Conservation (phyloP, 2,329 filamentous ascomycete species). For the Truncatella angustata region DNA sequence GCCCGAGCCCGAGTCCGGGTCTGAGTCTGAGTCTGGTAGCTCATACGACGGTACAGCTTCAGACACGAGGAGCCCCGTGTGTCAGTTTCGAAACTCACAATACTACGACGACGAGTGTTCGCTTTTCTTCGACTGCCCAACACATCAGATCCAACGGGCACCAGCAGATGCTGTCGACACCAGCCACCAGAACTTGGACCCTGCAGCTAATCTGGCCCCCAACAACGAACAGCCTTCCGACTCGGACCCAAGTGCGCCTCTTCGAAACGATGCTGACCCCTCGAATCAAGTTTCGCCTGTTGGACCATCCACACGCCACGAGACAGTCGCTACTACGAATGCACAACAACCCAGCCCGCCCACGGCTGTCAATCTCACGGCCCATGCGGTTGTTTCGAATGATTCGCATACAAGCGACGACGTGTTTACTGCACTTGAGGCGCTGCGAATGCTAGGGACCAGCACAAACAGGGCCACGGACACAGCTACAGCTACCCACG, state of each 20-base stretch:
- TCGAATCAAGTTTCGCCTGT: background rate
- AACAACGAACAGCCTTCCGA: background rate
- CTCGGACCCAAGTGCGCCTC: too few relatives aligned
- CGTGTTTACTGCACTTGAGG: background rate
- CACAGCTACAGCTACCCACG: too few relatives aligned
- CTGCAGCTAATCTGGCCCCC: background rate
- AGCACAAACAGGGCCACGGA: too few relatives aligned
- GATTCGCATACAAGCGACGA: background rate
- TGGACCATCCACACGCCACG: background rate
- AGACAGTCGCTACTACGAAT: background rate
- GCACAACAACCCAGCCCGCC: background rate
- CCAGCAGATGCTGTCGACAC: constrained; percentile 7
- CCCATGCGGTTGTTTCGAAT: background rate
- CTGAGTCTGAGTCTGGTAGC: constrained; percentile 30
- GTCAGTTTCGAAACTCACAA: constrained; percentile 36
- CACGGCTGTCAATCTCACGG: background rate
- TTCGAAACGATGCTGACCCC: background rate
- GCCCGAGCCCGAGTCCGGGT: too few relatives aligned
- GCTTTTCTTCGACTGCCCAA: constrained; percentile 48
- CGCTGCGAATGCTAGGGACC: too few relatives aligned
- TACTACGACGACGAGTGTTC: constrained; percentile 44
- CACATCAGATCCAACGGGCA: constrained; percentile 40
- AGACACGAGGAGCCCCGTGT: constrained; percentile 22
- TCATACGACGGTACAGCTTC: constrained; percentile 38
- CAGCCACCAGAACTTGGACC: background rate